These are phyloP conservation scores for Plantago lanceolata DNA, from an alignment of 305 asterid species.

Conservation along the genomic window DNA sequence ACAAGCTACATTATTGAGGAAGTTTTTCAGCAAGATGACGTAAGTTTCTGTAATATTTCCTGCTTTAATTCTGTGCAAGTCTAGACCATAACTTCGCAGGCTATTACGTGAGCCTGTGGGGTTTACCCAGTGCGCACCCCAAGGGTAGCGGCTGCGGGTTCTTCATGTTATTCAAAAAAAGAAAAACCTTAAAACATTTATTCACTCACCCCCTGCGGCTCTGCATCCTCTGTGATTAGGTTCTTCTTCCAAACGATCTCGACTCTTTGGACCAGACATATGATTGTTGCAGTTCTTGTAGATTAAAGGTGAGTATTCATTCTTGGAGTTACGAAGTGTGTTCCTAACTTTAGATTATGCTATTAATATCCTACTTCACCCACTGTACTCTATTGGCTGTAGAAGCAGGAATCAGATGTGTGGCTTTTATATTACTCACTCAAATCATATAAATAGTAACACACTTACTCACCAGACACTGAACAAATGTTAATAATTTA, in stretches of 20 bases:
- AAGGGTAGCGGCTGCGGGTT: too few species aligned
- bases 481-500: neutral
- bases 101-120: too few species aligned
- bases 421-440: neutral
- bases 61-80: slow-evolving; percentile 15
- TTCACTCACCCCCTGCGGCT: slow-evolving; percentile 22
- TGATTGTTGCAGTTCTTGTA: slow-evolving; percentile 57
- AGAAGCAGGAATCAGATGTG: slow-evolving; percentile 12
- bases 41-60: slow-evolving; percentile 34
- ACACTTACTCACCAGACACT: neutral
- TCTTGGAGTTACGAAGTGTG: slow-evolving; percentile 15
- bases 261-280: slow-evolving; percentile 35
- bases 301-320: slow-evolving; percentile 58
- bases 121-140: too few species aligned
- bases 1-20: slow-evolving; percentile 51
- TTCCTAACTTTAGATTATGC: slow-evolving; percentile 8
- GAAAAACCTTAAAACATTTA: too few species aligned
- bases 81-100: neutral
- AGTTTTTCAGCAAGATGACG: slow-evolving; percentile 56
- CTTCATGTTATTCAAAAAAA: too few species aligned
- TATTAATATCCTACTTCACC: neutral
- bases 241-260: slow-evolving; percentile 37
- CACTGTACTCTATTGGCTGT: neutral
- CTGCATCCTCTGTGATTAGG: slow-evolving; percentile 41
- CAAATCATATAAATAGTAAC: neutral